These are phyloP conservation scores for Sporothrix schenckii DNA, from an alignment of 2,329 filamentous ascomycete genomes.

Conservation along the genomic window DNA sequence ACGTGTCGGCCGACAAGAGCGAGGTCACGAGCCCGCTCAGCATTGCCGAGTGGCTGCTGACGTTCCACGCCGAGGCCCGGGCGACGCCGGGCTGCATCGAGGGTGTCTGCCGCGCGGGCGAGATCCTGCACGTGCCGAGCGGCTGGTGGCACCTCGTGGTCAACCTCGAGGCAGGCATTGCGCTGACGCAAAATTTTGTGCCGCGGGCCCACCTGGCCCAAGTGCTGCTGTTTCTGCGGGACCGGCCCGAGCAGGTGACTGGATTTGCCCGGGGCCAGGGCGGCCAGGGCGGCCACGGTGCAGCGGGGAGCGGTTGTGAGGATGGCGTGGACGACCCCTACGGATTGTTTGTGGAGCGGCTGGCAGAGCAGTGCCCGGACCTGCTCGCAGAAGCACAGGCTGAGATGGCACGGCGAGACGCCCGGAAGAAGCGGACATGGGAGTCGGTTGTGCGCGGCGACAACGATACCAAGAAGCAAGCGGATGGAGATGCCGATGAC, in stretches of 20 bases:
- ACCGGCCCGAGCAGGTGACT: constrained; percentile 83
- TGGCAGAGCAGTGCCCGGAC: constrained; percentile 65
- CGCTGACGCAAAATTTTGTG: constrained; percentile 94
- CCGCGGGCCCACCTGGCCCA: constrained; percentile 72
- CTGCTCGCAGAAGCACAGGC: constrained; percentile 63
- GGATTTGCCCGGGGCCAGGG: constrained; percentile 61
- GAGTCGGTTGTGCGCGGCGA: constrained; percentile 69
- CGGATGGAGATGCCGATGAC: constrained; percentile 38
- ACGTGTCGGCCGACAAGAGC: constrained; percentile 82
- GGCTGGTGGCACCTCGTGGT: constrained; percentile 98
- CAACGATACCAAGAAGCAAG: constrained; percentile 35
- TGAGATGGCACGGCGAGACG: constrained; percentile 64
- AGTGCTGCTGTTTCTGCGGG: constrained; percentile 76
- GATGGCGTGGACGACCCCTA: constrained; percentile 72
- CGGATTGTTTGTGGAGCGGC: constrained; percentile 70
- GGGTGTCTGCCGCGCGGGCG: constrained; percentile 79
- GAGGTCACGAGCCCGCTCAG: constrained; percentile 93
- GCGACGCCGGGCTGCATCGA: constrained; percentile 76
- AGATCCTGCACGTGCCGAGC: constrained; percentile 88
- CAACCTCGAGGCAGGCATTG: constrained; percentile 81
- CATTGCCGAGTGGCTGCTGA: constrained; percentile 94
- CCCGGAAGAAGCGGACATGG: constrained; percentile 81
- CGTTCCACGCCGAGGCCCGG: constrained; percentile 84
- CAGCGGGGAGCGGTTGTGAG: constrained; percentile 58
- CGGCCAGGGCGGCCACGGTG: constrained; percentile 44